Evolutionary conservation across 495 filamentous ascomycete genomes (phyloP), one percentile per base, ranked within the genome.

Genomic region (Hypomontagnella monticulosa): DNA sequence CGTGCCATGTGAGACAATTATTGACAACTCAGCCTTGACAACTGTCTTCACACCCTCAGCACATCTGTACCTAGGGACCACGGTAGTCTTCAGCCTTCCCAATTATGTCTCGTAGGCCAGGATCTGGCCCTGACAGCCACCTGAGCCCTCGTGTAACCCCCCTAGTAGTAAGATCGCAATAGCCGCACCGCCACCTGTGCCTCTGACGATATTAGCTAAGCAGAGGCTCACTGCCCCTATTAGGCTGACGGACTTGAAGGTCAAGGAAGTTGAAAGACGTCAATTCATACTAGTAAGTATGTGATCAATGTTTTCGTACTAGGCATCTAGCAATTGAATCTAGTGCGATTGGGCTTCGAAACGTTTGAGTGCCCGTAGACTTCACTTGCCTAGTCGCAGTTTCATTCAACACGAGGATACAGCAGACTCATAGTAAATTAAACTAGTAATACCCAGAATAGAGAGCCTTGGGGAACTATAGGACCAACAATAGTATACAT

Each of bases 1-100:
- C 59, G 65, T 63, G 47, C 47, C 16, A 57, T 63, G 53, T 68
- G 59, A 68, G 65, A 68, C 65, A 68, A 55, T 59, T 68, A 59
- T 68, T 68, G 65, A 68, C 65, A 68, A 68, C 65, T 68, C 65
- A 68, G 65, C 65, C 65, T 68, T 68, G 65, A 68, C 65, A 68
- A 68, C 65, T 68, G 65, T 68, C 65, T 68, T 68, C 65, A 68
- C 65, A 63, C 58, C 65, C 65, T 63, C 65, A 68, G 30, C 16
- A 57, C 53, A 50, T 59, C 38, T 58, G 16, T 43, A 27, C 23
- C 2, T 27, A 47, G 54, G 65, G 58, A 40, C 42, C 54, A 63
- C 58, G 65, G 65, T 53, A 32, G 34, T 47, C 49, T 48, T 63
- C 65, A 68, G 65, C 65, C 65, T 59, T 67, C 40, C 37, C 48